Percentiles rank a stretch among this genome's conserved stretches.
Evolutionary conservation across 116 monocot genomes (phyloP).

Genomic region (Dioscorea cayenensis): DNA sequence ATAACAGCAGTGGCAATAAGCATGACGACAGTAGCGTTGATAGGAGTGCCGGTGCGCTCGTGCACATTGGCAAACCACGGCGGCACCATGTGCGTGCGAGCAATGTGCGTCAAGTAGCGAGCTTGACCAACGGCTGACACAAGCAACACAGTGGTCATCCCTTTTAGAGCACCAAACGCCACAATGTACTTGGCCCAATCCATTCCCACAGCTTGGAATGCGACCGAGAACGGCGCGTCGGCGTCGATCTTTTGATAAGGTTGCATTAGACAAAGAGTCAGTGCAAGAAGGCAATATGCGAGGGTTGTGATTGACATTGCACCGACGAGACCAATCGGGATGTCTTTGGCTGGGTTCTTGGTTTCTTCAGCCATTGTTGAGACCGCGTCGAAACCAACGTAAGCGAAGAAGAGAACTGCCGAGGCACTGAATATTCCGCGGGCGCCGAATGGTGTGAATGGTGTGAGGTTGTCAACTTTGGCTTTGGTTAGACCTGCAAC

Average conservation of each 20-base stretch:
- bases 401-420: slow-evolving; percentile 92
- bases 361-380: slow-evolving; percentile 95
- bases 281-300: slow-evolving; percentile 52
- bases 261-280: slow-evolving; percentile 66
- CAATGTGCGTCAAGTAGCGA: slow-evolving; percentile 84
- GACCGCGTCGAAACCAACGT: slow-evolving; percentile 87
- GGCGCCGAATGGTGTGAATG: slow-evolving; percentile 52
- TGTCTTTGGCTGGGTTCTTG: slow-evolving; percentile 69
- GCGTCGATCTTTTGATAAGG: slow-evolving; percentile 37
- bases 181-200: slow-evolving; percentile 88
- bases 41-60: slow-evolving; percentile 53
- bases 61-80: slow-evolving; percentile 63
- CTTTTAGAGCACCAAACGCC: slow-evolving; percentile 79
- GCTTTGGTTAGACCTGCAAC: slow-evolving; percentile 72
- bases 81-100: slow-evolving; percentile 75
- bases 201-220: slow-evolving; percentile 67
- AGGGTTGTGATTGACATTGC: slow-evolving; percentile 57
- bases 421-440: slow-evolving; percentile 68
- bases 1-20: slow-evolving; percentile 60
- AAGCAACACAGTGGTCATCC: slow-evolving; percentile 79
- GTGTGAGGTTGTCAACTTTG: slow-evolving; percentile 28
- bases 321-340: slow-evolving; percentile 79
- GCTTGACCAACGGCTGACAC: slow-evolving; percentile 70
- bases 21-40: slow-evolving; percentile 83
- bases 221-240: slow-evolving; percentile 74